These are phyloP conservation scores for Trypanosoma avium DNA, from an alignment of 208 protist species.

Conservation along the genomic window DNA sequence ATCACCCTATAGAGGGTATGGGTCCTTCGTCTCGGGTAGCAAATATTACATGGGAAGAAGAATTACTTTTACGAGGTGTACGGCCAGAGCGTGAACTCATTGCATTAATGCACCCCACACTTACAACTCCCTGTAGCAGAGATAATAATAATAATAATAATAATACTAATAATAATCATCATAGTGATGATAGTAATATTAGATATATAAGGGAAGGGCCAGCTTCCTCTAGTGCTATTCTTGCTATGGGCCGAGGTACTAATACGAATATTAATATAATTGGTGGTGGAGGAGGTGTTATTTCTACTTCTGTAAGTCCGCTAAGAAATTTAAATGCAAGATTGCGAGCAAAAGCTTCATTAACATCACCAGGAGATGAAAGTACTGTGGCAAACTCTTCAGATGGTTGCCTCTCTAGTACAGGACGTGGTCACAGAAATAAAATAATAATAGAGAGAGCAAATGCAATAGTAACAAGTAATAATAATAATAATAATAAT, in stretches of 20 bases:
- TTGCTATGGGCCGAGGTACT: too few species aligned
- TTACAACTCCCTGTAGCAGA: slow-evolving; percentile 16
- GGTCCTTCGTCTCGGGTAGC: not conserved
- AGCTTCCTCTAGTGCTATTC: slow-evolving; percentile 8
- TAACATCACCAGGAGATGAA: slow-evolving; percentile 2
- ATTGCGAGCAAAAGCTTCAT: not conserved
- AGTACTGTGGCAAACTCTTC: slow-evolving; percentile 13
- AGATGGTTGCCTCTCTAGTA: slow-evolving; percentile 14
- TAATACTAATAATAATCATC: too few species aligned
- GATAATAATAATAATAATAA: not conserved
- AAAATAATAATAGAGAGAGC: too few species aligned
- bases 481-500: too few species aligned
- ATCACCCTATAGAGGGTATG: slow-evolving; percentile 7
- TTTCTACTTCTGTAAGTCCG: too few species aligned
- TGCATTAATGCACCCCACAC: slow-evolving; percentile 29
- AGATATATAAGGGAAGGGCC: not conserved
- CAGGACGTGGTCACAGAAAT: not conserved
- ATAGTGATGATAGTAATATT: not conserved
- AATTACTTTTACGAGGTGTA: slow-evolving; percentile 56
- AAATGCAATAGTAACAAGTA: too few species aligned
- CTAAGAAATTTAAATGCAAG: slow-evolving; percentile 17
- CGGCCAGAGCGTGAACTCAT: slow-evolving; percentile 50
- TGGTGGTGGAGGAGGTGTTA: too few species aligned
- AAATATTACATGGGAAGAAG: slow-evolving; percentile 45
- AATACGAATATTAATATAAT: too few species aligned